These are phyloP conservation scores for Podila verticillata DNA, from an alignment of 192 early-diverging fungal species.

Conservation along the genomic window DNA sequence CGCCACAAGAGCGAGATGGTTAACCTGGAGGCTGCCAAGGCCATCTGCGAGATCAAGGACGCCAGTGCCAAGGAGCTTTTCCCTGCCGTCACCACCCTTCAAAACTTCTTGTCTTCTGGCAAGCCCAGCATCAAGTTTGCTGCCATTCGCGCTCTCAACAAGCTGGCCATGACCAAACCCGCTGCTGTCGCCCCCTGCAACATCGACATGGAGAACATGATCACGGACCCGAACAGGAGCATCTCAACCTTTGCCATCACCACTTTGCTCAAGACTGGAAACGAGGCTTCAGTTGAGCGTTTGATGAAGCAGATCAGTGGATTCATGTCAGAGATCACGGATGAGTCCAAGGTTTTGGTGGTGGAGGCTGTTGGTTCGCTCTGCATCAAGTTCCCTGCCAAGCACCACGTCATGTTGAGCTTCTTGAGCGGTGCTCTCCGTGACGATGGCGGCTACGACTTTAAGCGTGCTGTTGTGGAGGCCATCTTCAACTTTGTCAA, in stretches of 20 bases:
- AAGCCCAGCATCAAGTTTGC: conserved; percentile 96
- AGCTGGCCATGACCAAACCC: conserved; percentile 90
- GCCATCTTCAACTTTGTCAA: conserved; percentile 97
- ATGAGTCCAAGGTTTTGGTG: conserved; percentile 99
- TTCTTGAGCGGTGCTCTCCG: conserved; percentile 93
- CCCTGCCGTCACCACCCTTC: conserved; percentile 92
- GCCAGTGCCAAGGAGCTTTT: conserved; percentile 87
- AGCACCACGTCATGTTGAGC: conserved; percentile 92
- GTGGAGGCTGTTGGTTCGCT: conserved; percentile 97
- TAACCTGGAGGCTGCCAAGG: conserved; percentile 95
- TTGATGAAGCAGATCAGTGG: conserved; percentile 99
- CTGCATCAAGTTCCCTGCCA: conserved; percentile 95
- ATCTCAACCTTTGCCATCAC: conserved; percentile 99
- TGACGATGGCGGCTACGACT: conserved; percentile 98
- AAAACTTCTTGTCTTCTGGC: conserved; percentile 92
- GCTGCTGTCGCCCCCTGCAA: conserved; percentile 94
- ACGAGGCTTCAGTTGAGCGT: conserved; percentile 96
- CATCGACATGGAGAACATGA: conserved; percentile 97
- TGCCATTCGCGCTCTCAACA: conserved; percentile 96
- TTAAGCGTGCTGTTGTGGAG: conserved; percentile 95
- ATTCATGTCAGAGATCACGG: conserved; percentile 98
- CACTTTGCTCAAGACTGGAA: conserved; percentile 98
- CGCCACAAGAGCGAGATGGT: conserved; percentile 98
- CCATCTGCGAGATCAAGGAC: conserved; percentile 91
- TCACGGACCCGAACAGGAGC: conserved; percentile 96